These are phyloP conservation scores for Boeremia lycopersici DNA, from an alignment of 2,329 filamentous ascomycete species.

Conservation along the genomic window DNA sequence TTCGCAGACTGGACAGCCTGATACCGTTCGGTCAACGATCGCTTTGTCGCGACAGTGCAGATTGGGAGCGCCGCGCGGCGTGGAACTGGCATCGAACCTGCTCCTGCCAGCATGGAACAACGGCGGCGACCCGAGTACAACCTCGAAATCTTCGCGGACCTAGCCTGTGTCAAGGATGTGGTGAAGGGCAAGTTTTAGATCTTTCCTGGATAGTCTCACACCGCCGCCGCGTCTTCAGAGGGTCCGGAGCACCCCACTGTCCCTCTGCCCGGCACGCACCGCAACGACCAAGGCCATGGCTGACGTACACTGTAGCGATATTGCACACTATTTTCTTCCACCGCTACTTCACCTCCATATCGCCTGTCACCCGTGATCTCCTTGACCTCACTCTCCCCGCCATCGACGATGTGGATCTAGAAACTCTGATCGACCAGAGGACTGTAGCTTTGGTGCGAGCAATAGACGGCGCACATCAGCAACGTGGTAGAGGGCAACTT, in stretches of 20 bases:
- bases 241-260: not conserved
- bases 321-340: slow-evolving; percentile 99
- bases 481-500: slow-evolving; percentile 74
- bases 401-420: slow-evolving; percentile 87
- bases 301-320: slow-evolving; percentile 65
- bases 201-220: slow-evolving; percentile 17
- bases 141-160: slow-evolving; percentile 92
- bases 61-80: slow-evolving; percentile 16
- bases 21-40: not conserved
- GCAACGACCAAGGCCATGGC: slow-evolving; percentile 8
- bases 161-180: slow-evolving; percentile 85
- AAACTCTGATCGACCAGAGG: slow-evolving; percentile 90
- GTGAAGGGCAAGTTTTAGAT: slow-evolving; percentile 73
- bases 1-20: not conserved
- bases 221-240: not conserved
- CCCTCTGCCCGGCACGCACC: slow-evolving; percentile 8
- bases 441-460: slow-evolving; percentile 79
- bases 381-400: slow-evolving; percentile 89
- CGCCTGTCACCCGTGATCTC: slow-evolving; percentile 83
- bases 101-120: slow-evolving; percentile 62
- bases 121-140: slow-evolving; percentile 83
- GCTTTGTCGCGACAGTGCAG: not conserved
- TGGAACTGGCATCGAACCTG: slow-evolving; percentile 15
- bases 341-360: slow-evolving; percentile 88
- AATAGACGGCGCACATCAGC: slow-evolving; percentile 63